phyloP scores from a whole-genome alignment of 1,139 yeast genomes.

The Hanseniaspora uvarum region DNA sequence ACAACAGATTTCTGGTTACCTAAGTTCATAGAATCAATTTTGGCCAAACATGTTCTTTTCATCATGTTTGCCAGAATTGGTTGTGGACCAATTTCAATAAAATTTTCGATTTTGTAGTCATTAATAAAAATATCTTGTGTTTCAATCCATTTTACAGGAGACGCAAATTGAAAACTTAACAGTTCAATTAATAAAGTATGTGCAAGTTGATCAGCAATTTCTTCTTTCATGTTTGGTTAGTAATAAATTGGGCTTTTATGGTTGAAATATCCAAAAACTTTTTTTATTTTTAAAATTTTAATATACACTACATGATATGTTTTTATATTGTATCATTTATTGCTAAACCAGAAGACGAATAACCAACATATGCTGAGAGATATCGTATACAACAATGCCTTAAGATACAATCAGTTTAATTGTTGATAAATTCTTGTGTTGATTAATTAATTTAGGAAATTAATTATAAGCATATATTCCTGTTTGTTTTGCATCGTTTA shows the following conservation, averaged over 20 bases:
- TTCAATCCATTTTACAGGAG: constrained; percentile 96
- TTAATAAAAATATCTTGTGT: constrained; percentile 88
- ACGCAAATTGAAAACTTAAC: constrained; percentile 89
- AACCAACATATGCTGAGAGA: not conserved
- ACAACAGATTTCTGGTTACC: constrained; percentile 85
- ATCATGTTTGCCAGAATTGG: constrained; percentile 97
- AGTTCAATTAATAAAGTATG: constrained; percentile 83
- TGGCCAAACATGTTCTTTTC: constrained; percentile 76
- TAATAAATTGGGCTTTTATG: constrained; percentile 36
- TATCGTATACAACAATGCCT: not conserved
- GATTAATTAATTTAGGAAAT: not conserved
- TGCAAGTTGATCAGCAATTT: constrained; percentile 55
- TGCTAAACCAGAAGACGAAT: no score
- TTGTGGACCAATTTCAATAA: constrained; percentile 91
- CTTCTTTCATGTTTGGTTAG: constrained; percentile 75
- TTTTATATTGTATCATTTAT: no score
- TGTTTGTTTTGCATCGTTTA: not conserved
- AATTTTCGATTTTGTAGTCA: constrained; percentile 80
- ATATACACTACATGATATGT: no score
- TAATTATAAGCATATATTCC: not conserved
- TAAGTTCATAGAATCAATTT: constrained; percentile 85
- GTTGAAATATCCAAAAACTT: not conserved
- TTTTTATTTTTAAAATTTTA: no score
- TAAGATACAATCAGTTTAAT: not conserved
- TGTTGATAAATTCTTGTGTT: not conserved